These are phyloP conservation scores for Cladosporium austrohemisphaericum DNA, from an alignment of 2,329 filamentous ascomycete genomes.

Conservation along the genomic window DNA sequence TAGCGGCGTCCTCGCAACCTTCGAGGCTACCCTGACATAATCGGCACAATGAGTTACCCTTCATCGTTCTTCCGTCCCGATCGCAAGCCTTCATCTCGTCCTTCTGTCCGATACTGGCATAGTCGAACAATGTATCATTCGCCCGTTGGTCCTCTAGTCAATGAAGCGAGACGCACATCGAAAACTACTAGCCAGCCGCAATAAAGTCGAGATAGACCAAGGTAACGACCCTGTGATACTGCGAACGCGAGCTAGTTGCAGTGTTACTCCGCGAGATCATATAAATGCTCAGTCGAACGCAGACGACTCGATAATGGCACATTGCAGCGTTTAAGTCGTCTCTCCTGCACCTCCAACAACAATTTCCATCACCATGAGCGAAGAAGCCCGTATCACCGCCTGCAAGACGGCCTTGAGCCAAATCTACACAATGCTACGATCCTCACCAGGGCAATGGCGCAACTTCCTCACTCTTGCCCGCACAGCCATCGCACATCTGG, in stretches of 20 bases:
- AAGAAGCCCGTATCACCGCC: constrained; percentile 28
- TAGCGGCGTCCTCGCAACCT: too few relatives aligned
- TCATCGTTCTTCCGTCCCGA: neutral
- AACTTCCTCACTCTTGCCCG: constrained; percentile 32
- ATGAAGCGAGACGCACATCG: neutral
- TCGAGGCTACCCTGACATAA: too few relatives aligned
- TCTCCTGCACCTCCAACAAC: neutral
- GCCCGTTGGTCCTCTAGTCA: neutral
- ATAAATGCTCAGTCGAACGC: neutral
- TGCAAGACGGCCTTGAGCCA: constrained; percentile 32
- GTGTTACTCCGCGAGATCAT: too few relatives aligned
- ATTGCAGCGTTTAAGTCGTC: too few relatives aligned
- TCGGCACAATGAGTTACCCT: too few relatives aligned
- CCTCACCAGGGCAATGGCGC: constrained; percentile 28
- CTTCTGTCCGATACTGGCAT: too few relatives aligned
- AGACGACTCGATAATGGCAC: too few relatives aligned
- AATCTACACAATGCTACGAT: constrained; percentile 34
- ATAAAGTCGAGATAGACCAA: too few relatives aligned
- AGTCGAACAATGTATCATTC: neutral
- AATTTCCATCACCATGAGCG: constrained; percentile 22
- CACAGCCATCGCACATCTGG: constrained; percentile 38
- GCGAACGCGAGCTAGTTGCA: constrained; percentile 12
- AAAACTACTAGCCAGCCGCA: too few relatives aligned
- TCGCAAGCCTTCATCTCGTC: neutral
- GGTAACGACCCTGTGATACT: too few relatives aligned